Evolutionary conservation across 2,329 filamentous ascomycete genomes (phyloP), one percentile per base, ranked within the genome.

Genomic region (Exophiala viscosa): DNA sequence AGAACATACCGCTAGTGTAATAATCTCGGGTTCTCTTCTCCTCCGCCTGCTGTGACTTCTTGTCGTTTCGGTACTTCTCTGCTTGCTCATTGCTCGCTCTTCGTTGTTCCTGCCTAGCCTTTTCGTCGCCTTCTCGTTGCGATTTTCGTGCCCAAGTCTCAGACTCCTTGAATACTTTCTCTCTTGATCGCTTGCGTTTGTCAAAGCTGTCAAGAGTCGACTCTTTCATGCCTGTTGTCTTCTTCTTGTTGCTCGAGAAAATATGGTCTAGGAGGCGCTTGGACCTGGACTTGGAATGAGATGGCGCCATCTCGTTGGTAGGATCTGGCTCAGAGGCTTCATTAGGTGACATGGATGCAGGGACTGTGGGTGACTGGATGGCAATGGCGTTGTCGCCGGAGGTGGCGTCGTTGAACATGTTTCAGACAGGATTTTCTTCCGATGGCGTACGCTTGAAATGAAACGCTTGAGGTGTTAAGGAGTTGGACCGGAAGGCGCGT

Each of bases 21-120:
- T 52, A 43, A 3, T 65, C 41, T 67, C 66, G 14, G 68, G 67
- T 11, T 65, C 67, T 28, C 74, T 68, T 68, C 75, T 75, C 78
- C 23, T 66, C 69, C 8, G 69, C 66, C 47, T 66, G 68, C 17
- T 65, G 57, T 38, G 69, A 60, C 40, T 72, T 59, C 47, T 55
- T 58, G 13, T 55, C 23, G 17, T 54, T 32, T 20, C 52, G 36
- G 28, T 53, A 36, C 28, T 45, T 41, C 33, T 36, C 39, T 10
- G 49, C 49, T 11, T 33, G 14, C 4, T 55, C 47, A 40, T 41
- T 47, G 32, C 44, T 50, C 15, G 45, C 45, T 28, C 46, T 45
- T 20, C 45, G 45, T 48, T 41, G 34, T 32, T 52, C 45, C 17
- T 40, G 9, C 41, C 31, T 18, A 33, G 35, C 14, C 10, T 44